Base-by-base conservation (phyloP, 345 rosid genomes). In the Ceriops zippeliana region DNA sequence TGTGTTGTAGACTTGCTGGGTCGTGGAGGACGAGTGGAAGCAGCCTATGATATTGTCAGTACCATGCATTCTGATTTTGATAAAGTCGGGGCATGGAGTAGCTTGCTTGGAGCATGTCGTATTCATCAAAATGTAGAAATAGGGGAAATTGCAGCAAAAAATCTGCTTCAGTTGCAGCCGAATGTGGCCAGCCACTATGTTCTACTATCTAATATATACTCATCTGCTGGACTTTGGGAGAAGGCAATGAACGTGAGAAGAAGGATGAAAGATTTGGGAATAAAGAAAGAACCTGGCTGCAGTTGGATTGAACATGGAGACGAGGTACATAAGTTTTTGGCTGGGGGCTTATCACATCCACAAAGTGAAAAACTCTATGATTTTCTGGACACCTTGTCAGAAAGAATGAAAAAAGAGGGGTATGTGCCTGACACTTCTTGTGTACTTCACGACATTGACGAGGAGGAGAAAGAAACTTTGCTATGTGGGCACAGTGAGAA, bases 401-500 rank as follows among this genome's bases (percentile, higher is more conserved):
- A 83, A 66, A 84, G 86, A 80, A 84, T 89, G 89, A 88, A 85
- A 63, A 83, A 80, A 72, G 90, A 82, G 68, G 97, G 98, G 1
- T 93, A 93, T 49, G 82, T 83, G 28, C 97, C 97, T 2, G 97
- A 89, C 68, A 91, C 92, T 61, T 84, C 97, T 47, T 87, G 97
- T 73, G 96, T 90, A 7, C 92, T 90, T 52, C 98, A 90, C 73
- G 75, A 93, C 72, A 85, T 90, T 62, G 82, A 80, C 22, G 91
- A 90, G 71, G 88, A 83, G 49, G 97, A 89, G 60, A 89, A 93
- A 67, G 92, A 89, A 81, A 75, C 80, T 69, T 78, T 90, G 74
- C 87, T 93, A 20, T 89, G 92, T 75, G 98, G 96, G 31, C 97
- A 93, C 66, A 90, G 97, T 58, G 98, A 93, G 86, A 93, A 87